Evolutionary conservation across 805 yeast species (phyloP), one percentile per base, ranked within the genome.

Genomic region (Starmerella bacillaris): DNA sequence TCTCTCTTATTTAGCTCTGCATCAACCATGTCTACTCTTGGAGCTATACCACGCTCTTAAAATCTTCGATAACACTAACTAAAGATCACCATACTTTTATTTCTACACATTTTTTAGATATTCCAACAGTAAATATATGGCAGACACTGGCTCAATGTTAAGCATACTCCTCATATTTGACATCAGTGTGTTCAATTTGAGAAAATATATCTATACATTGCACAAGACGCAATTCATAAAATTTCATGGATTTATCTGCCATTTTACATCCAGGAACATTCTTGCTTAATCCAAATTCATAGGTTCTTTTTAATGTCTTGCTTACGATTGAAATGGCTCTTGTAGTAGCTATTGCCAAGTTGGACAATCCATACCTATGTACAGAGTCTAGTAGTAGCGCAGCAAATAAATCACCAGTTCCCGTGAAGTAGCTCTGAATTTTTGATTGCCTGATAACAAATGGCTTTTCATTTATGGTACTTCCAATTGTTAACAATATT

Each of bases 321-420:
- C 65, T 9, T 72, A 72, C 34, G 8, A 46, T 40, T n/a, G 53
- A 56, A 16, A 63, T 55, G 2, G 51, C 49, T 11, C 50, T 48
- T 3, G 64, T 67, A n/a, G 59, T 50, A 37, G 51, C 59, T 26
- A 42, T 43, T 18, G 45, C 51, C 9, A 61, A 65, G 44, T 54
- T 47, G 4, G 33, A 27, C 0, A 36, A 33, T 14, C 40, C 38
- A 3, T 34, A 31, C 3, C 45, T 17, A 34, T 45, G 4, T 5
- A 26, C 43, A 27, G 51, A 52, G 45, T 55, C 59, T 4, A 79
- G 46, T 21, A 83, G 53, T 27, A 84, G 54, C 0, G 93, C 86
- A 0, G 93, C 74, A 47, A 86, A 84, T 28, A 84, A 56, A 49
- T 84, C 96, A 5, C 96, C 96, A 0, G 89, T 93, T 2, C 96